Evolutionary conservation across 1,139 yeast species (phyloP).

Genomic region (Candida mesenterica): DNA sequence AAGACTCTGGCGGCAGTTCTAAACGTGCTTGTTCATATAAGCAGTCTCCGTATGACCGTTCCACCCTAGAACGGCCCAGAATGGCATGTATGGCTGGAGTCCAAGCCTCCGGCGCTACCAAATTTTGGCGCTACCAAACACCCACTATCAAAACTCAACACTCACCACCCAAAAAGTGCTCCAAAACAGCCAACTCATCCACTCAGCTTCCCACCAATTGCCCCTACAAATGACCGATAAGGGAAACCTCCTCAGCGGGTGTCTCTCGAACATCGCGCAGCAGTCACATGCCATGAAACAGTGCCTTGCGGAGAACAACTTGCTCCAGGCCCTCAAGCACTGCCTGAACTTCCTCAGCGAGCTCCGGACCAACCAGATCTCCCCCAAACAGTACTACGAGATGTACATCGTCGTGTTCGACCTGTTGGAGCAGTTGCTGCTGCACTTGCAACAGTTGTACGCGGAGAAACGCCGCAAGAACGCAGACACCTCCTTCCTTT

Average conservation of each 20-base stretch:
- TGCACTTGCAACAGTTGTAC: slow-evolving; percentile 56
- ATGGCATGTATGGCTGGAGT: too few species aligned
- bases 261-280: slow-evolving; percentile 58
- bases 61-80: too few species aligned
- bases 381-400: slow-evolving; percentile 94
- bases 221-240: neutral
- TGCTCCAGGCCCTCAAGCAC: slow-evolving; percentile 87
- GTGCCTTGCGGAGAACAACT: slow-evolving; percentile 64
- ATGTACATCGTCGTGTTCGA: slow-evolving; percentile 84
- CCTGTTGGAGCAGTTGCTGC: slow-evolving; percentile 68
- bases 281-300: slow-evolving; percentile 78
- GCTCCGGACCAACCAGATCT: slow-evolving; percentile 67
- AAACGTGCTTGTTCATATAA: too few species aligned
- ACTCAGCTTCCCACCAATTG: neutral
- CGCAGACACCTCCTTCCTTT: slow-evolving; percentile 62
- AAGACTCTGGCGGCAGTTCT: too few species aligned
- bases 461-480: slow-evolving; percentile 44
- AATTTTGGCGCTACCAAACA: too few species aligned
- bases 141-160: too few species aligned
- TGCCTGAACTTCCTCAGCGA: slow-evolving; percentile 83
- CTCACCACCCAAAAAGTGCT: too few species aligned
- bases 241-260: slow-evolving; percentile 39
- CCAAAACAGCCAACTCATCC: too few species aligned
- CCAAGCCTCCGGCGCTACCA: too few species aligned
- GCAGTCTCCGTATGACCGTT: too few species aligned